Evolutionary conservation across 176 grass and related monocot genomes (phyloP).

Genomic region (Oryza coarctata): DNA sequence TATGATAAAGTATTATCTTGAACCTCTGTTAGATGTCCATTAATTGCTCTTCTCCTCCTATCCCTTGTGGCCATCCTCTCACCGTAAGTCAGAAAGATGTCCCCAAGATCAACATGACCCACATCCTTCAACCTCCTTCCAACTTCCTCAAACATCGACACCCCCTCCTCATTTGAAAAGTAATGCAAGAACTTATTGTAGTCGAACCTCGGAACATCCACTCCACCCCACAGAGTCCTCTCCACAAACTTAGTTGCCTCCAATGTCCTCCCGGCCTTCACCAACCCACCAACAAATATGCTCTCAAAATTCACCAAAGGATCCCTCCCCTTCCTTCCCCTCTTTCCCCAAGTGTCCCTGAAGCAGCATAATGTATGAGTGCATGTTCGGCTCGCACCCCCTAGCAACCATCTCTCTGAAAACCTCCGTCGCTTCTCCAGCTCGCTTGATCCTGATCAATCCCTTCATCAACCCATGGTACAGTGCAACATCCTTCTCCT

Average conservation of each 20-base stretch:
- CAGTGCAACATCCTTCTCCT: slow-evolving; percentile 48
- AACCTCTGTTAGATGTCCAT: slow-evolving; percentile 30
- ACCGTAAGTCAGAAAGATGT: slow-evolving; percentile 69
- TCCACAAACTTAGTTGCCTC: slow-evolving; percentile 79
- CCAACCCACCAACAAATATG: slow-evolving; percentile 83
- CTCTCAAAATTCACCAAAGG: slow-evolving; percentile 75
- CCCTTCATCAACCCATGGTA: slow-evolving; percentile 89
- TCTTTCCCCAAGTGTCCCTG: slow-evolving; percentile 87
- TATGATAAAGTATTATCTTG: background rate
- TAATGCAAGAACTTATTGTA: slow-evolving; percentile 82
- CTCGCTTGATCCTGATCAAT: slow-evolving; percentile 65
- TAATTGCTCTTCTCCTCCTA: slow-evolving; percentile 64
- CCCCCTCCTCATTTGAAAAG: slow-evolving; percentile 70
- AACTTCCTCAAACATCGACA: slow-evolving; percentile 66
- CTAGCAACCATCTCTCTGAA: slow-evolving; percentile 65
- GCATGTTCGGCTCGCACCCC: slow-evolving; percentile 76
- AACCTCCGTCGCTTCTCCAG: slow-evolving; percentile 58
- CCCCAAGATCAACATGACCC: slow-evolving; percentile 63
- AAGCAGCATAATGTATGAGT: slow-evolving; percentile 90
- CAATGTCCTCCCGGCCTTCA: slow-evolving; percentile 73
- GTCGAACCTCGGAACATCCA: slow-evolving; percentile 75
- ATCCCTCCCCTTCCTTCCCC: slow-evolving; percentile 67
- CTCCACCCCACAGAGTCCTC: slow-evolving; percentile 69
- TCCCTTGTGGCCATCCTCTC: slow-evolving; percentile 87
- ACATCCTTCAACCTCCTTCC: slow-evolving; percentile 58